Base-by-base conservation (phyloP, 305 asterid genomes). In the Lippia alba region DNA sequence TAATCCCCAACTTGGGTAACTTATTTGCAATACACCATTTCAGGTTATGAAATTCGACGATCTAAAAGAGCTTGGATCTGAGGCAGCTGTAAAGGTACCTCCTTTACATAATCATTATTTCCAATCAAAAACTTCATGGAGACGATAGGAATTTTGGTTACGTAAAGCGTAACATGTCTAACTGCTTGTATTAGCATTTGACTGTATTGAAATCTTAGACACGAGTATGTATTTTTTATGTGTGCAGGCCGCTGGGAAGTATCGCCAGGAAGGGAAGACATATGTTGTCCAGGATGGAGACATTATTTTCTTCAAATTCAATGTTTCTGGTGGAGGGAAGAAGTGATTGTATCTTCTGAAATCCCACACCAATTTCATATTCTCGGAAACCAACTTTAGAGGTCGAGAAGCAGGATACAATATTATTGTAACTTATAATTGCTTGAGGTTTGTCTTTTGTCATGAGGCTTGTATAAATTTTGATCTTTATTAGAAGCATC, bases 1-100 rank as follows among this genome's bases (percentile, higher is more conserved):
- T 19, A 49, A 55, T 14, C 32, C 41, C 18, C 44, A 15, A 63
- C 18, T 45, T 33, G 67, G 8, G 46, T 65, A 55, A 30, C 18
- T 39, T 49, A n/a, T 67, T 10, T 56, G 16, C 33, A 66, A 9
- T 54, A 1, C 20, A 49, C 12, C 9, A 20, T 50, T 75, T 65
- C 73, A 94, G 99, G 99, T 94, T 51, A 94, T 91, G 99, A 94
- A 94, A 82, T 91, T 89, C 78, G 97, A 90, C 60, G 99, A 94
- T 81, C 83, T 94, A 41, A 90, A 94, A 91, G 97, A 90, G 81
- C 89, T 87, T 3, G 97, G 94, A 15, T 84, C 75, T 73, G 99
- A 94, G 81, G 24, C 96, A 5, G 97, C 97, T 7, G 97, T 90
- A 55, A 94, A 94, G 99, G 99, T 91, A 88, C 58, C 12, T 19